Conservation (phyloP, 2,329 filamentous ascomycete genomes). For the Pseudogymnoascus sp. region DNA sequence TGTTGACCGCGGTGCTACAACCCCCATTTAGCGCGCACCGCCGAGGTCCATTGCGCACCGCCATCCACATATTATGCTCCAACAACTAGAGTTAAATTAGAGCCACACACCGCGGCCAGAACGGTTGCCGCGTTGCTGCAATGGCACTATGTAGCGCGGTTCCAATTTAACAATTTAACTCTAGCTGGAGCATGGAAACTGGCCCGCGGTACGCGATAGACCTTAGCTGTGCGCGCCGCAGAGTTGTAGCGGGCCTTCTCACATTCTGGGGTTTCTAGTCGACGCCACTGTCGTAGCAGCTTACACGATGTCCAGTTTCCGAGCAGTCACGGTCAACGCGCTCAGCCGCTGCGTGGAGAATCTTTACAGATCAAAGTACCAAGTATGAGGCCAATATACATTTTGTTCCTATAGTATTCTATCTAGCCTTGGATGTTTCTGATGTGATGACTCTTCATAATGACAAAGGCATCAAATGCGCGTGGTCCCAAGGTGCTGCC, state of each 20-base stretch:
- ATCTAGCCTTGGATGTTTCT: conserved; percentile 63
- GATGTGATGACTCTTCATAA: conserved; percentile 90
- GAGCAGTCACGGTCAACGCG: not conserved
- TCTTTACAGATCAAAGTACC: not conserved
- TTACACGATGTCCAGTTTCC: not conserved
- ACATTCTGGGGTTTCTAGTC: not conserved
- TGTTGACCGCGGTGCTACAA: not conserved
- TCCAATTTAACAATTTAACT: not conserved
- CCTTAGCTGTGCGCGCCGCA: not conserved
- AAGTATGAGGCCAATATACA: not conserved
- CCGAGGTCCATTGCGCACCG: not conserved
- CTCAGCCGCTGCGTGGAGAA: not conserved
- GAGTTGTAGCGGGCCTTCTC: not conserved
- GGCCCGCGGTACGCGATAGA: not conserved
- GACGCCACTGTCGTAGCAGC: not conserved
- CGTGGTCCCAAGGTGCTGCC: conserved; percentile 83
- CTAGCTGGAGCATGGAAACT: not conserved
- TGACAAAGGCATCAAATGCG: conserved; percentile 92
- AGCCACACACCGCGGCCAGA: not conserved
- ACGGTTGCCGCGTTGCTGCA: not conserved
- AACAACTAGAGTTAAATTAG: not conserved
- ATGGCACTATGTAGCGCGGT: not conserved
- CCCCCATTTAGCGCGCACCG: not conserved
- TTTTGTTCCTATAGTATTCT: not conserved
- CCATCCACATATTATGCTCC: not conserved